Percentiles rank a stretch among this genome's conserved stretches.
These are phyloP conservation scores for Nematodospora anomalae DNA, from an alignment of 1,139 yeast species.

Conservation along the genomic window DNA sequence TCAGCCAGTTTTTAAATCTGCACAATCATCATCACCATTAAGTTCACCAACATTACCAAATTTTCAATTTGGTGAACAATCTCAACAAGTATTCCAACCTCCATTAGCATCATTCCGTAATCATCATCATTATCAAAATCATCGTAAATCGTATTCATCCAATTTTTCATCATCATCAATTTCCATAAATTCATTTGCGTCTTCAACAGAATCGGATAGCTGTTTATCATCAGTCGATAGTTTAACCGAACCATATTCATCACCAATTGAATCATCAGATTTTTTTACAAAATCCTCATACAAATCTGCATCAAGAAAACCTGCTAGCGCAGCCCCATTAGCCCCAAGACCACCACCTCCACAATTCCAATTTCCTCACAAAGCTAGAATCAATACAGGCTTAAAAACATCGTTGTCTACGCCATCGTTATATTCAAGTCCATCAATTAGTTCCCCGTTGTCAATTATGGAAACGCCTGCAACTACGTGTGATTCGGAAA, in stretches of 20 bases:
- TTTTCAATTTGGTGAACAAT: constrained; percentile 7
- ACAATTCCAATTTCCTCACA: constrained; percentile 6
- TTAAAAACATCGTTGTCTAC: constrained; percentile 1
- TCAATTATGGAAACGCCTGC: constrained; percentile 32
- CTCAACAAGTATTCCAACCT: constrained; percentile 26
- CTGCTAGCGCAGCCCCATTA: constrained; percentile 20
- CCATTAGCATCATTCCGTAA: constrained; percentile 32
- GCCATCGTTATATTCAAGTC: neutral
- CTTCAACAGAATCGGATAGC: constrained; percentile 28
- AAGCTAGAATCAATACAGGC: neutral
- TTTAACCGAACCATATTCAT: constrained; percentile 23
- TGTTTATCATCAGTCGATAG: constrained; percentile 30
- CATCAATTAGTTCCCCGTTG: constrained; percentile 33
- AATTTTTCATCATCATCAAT: constrained; percentile 26
- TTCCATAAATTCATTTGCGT: constrained; percentile 15
- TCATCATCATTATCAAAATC: constrained; percentile 12
- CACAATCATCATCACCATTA: constrained; percentile 9
- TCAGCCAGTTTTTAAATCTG: constrained; percentile 19
- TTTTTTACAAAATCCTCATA: constrained; percentile 10
- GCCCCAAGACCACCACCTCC: constrained; percentile 7
- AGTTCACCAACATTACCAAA: constrained; percentile 13
- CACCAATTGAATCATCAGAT: constrained; percentile 22
- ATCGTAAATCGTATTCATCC: constrained; percentile 24
- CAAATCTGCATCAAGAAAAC: constrained; percentile 22
- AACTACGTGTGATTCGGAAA: constrained; percentile 25